Conservation (phyloP, 2,329 filamentous ascomycete species). For the Pseudogymnoascus sp. region DNA sequence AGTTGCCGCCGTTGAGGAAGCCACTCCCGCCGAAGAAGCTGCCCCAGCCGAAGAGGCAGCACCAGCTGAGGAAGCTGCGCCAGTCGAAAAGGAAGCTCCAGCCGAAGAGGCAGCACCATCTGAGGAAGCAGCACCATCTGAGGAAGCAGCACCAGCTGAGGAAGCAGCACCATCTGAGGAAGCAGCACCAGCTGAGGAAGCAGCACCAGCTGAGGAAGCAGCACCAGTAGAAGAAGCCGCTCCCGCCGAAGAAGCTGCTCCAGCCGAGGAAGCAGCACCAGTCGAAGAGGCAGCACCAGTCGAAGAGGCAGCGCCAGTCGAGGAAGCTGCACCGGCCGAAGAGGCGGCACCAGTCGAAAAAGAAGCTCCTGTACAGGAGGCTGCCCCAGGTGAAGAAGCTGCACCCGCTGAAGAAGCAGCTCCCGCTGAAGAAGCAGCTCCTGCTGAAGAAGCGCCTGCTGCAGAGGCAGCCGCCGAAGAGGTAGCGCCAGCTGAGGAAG, state of each 20-base stretch:
- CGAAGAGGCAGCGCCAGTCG: constrained; percentile 12
- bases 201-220: constrained; percentile 13
- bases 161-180: constrained; percentile 3
- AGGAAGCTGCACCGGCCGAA: not conserved
- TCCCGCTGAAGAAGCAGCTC: not conserved
- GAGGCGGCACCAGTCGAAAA: not conserved
- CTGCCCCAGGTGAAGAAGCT: not conserved
- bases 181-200: not conserved
- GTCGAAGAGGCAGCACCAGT: constrained; percentile 15
- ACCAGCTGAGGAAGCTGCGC: not conserved
- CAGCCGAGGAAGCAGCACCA: constrained; percentile 13
- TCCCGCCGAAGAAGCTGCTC: not conserved
- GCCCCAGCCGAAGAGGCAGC: not conserved
- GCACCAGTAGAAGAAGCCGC: constrained; percentile 16
- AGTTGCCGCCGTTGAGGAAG: too few species aligned
- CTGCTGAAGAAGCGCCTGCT: not conserved
- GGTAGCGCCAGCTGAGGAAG: not conserved
- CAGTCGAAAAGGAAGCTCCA: too few species aligned
- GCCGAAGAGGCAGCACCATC: too few species aligned
- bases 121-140: not conserved
- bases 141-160: constrained; percentile 10
- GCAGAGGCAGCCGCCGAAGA: not conserved
- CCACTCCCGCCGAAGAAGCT: too few species aligned
- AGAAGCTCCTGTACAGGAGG: not conserved
- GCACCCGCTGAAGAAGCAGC: not conserved